Evolutionary conservation across 495 filamentous ascomycete species (phyloP).

Genomic region (Neurospora sp.): DNA sequence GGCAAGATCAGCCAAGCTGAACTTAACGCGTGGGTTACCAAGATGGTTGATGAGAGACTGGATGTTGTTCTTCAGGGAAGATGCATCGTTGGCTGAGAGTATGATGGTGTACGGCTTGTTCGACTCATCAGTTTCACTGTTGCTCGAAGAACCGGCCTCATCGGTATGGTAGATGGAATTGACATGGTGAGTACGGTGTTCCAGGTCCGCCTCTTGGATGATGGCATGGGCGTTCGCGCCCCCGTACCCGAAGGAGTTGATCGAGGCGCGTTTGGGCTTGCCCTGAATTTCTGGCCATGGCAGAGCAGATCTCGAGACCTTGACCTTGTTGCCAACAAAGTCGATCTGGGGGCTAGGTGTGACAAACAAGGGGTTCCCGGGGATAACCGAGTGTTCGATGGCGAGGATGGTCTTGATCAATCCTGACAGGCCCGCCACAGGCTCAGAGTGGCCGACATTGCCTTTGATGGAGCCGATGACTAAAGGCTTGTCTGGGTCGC

Average conservation of each 20-base stretch:
- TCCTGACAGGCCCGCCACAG: conserved; percentile 22
- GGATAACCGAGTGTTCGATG: conserved; percentile 29
- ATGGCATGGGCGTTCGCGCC: conserved; percentile 46
- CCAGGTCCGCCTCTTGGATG: conserved; percentile 21
- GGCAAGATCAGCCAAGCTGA: not conserved
- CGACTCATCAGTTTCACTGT: not conserved
- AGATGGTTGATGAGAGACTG: conserved; percentile 11
- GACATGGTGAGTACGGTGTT: not conserved
- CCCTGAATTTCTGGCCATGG: conserved; percentile 4
- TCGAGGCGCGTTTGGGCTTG: conserved; percentile 23
- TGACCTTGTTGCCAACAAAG: conserved; percentile 4
- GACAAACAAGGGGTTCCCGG: conserved; percentile 20
- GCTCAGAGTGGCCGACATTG: conserved; percentile 35
- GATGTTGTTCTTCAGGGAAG: conserved; percentile 4
- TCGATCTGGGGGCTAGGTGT: conserved; percentile 34
- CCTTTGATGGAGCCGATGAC: conserved; percentile 35
- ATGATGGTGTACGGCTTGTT: conserved; percentile 2
- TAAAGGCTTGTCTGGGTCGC: not conserved
- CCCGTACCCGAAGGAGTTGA: conserved; percentile 48
- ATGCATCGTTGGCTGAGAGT: conserved; percentile 13
- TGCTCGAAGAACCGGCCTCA: not conserved
- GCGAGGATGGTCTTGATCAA: conserved; percentile 28
- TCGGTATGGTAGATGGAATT: not conserved
- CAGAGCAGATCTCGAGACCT: not conserved
- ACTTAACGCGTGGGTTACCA: conserved; percentile 9